Conservation (phyloP, 768 basidiomycete genomes). For the Termitomyces sp. region DNA sequence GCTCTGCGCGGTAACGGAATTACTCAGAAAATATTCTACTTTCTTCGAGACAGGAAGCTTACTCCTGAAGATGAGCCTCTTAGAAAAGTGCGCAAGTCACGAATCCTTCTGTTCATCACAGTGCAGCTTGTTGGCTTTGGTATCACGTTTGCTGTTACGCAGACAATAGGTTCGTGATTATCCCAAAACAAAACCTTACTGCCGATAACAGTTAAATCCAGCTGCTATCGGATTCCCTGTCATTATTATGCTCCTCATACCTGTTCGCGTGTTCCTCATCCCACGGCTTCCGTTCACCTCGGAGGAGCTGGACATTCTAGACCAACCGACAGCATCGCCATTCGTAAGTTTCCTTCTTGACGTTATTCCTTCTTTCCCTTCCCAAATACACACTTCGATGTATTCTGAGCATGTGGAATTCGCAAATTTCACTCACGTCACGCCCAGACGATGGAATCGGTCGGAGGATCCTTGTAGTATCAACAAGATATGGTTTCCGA, state of each 20-base stretch:
- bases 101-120: slow-evolving; percentile 66
- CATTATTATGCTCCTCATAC: slow-evolving; percentile 81
- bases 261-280: slow-evolving; percentile 66
- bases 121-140: slow-evolving; percentile 84
- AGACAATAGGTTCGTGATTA: slow-evolving; percentile 68
- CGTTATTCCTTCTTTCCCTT: not conserved
- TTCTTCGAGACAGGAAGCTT: slow-evolving; percentile 67
- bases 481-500: not conserved
- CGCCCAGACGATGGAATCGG: slow-evolving; percentile 31
- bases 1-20: slow-evolving; percentile 82
- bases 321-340: slow-evolving; percentile 85
- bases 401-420: not conserved
- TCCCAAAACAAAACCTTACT: slow-evolving; percentile 3
- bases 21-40: slow-evolving; percentile 74
- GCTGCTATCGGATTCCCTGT: slow-evolving; percentile 92
- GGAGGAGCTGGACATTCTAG: slow-evolving; percentile 82
- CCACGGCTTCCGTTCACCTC: slow-evolving; percentile 71
- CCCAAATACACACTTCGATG: not conserved
- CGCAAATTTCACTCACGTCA: not conserved
- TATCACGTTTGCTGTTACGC: slow-evolving; percentile 85
- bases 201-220: slow-evolving; percentile 26
- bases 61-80: slow-evolving; percentile 70
- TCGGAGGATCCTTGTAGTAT: slow-evolving; percentile 25
- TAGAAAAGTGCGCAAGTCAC: slow-evolving; percentile 65
- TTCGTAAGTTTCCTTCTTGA: slow-evolving; percentile 54